Evolutionary conservation across 768 basidiomycete species (phyloP).

Genomic region (Boletus sensibilis): DNA sequence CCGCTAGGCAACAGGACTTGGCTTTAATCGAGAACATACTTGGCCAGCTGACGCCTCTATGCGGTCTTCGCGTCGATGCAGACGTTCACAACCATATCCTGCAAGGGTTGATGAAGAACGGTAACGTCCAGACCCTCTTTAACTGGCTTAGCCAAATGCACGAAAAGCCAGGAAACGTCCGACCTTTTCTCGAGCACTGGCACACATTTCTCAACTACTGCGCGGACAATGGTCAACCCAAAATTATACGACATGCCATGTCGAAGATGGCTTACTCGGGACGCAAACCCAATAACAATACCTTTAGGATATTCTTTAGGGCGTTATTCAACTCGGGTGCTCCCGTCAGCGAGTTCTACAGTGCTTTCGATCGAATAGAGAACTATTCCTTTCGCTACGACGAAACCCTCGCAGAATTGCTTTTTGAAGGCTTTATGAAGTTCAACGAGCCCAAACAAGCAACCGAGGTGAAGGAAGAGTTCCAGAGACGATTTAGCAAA

Average conservation of each 20-base stretch:
- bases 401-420: constrained; percentile 37
- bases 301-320: constrained; percentile 50
- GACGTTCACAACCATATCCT: constrained; percentile 51
- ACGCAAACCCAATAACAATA: constrained; percentile 42
- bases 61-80: constrained; percentile 45
- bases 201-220: constrained; percentile 50
- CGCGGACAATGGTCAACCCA: constrained; percentile 27
- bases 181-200: constrained; percentile 53
- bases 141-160: constrained; percentile 58
- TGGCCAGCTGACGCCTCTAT: constrained; percentile 44
- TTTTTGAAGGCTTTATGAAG: constrained; percentile 45
- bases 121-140: constrained; percentile 43
- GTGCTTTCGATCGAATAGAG: constrained; percentile 49
- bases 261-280: constrained; percentile 40
- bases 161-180: constrained; percentile 43
- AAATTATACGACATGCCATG: constrained; percentile 30
- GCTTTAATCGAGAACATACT: constrained; percentile 54
- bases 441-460: constrained; percentile 38
- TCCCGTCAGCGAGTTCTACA: constrained; percentile 34
- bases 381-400: constrained; percentile 44
- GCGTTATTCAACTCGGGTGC: constrained; percentile 39
- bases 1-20: constrained; percentile 54
- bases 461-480: constrained; percentile 38
- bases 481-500: constrained; percentile 34
- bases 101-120: constrained; percentile 45